Percentiles rank a stretch among this genome's conserved stretches.
Conservation (phyloP, 2,329 filamentous ascomycete genomes). For the Hymenoscyphus salicellus region DNA sequence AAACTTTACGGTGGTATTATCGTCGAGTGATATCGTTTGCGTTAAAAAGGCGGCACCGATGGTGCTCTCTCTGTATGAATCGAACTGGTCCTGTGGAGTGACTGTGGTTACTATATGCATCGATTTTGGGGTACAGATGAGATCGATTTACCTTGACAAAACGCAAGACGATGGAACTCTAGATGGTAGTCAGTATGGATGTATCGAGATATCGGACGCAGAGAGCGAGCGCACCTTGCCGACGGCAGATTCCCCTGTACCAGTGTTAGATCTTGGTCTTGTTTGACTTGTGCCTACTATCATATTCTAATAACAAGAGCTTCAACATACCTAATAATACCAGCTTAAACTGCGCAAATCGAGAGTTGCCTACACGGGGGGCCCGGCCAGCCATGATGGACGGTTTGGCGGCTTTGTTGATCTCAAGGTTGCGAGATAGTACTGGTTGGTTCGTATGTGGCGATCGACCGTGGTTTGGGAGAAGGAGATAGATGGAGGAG, state of each 20-base stretch:
- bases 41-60: conserved; percentile 89
- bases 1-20: conserved; percentile 98
- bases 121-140: too few relatives aligned
- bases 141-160: conserved; percentile 80
- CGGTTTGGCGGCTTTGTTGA: not conserved
- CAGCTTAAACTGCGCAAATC: conserved; percentile 98
- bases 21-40: conserved; percentile 96
- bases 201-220: not conserved
- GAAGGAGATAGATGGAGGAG: not conserved
- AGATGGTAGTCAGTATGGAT: conserved; percentile 25
- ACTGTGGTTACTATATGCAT: conserved; percentile 8
- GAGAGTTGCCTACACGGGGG: conserved; percentile 67
- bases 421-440: too few relatives aligned
- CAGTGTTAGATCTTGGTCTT: conserved; percentile 32
- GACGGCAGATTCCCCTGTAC: conserved; percentile 89
- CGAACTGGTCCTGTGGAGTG: conserved; percentile 83
- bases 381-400: conserved; percentile 78
- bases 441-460: too few relatives aligned
- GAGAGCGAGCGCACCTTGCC: conserved; percentile 73
- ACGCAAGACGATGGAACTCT: conserved; percentile 96
- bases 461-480: too few relatives aligned
- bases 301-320: conserved; percentile 8
- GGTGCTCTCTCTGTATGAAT: conserved; percentile 53
- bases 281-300: not conserved
- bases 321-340: conserved; percentile 79